Base-by-base conservation (phyloP, 2,329 filamentous ascomycete genomes). In the Cladosporium austrohemisphaericum region DNA sequence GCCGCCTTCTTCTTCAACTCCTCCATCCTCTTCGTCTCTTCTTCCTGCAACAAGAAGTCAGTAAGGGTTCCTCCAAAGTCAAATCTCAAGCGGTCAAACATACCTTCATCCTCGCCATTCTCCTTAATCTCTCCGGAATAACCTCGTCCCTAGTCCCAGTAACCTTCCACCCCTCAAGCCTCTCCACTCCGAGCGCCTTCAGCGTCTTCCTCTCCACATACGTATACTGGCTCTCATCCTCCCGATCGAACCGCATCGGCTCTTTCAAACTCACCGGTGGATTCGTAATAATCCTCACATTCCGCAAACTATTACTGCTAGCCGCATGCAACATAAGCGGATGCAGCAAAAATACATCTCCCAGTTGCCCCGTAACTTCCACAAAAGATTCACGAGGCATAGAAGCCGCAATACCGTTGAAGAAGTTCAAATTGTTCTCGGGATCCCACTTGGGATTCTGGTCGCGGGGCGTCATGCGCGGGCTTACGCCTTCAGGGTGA, bases 401-500 rank as follows among this genome's bases (percentile, higher is more conserved):
- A 0, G 56, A 53, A 7, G 57, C 56, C 2, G 66, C 67, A 31
- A 76, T 50, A 57, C 71, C 58, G 47, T 70, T 66, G 65, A 75
- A 69, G 57, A 74, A 82, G 5, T 64, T 61, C 2, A 75, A 60
- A 23, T 72, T 69, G 46, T 68, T 58, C 55, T 74, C 73, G 20
- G 67, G 57, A 18, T 58, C 52, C 55, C 79, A 79, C 2, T 68
- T 68, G 0, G 71, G 68, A 33, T 80, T 70, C 8, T 71, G 25
- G 9, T 48, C 72, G 1, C 81, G 70, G 0, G 80, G 77, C 18
- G 72, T 72, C 81, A 86, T 85, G 25, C 76, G 75, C n/a, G 83
- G 82, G 19, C 76, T 79, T 16, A 86, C 79, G 1, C 84, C 84
- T 53, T 80, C 78, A 0, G 83, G 82, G 57, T 87, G 76, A 2